A percentile compares a stretch with the other conserved stretches of the same genome.
These are phyloP conservation scores for Talaromyces sp. DNA, from an alignment of 2,329 filamentous ascomycete genomes.

Conservation along the genomic window DNA sequence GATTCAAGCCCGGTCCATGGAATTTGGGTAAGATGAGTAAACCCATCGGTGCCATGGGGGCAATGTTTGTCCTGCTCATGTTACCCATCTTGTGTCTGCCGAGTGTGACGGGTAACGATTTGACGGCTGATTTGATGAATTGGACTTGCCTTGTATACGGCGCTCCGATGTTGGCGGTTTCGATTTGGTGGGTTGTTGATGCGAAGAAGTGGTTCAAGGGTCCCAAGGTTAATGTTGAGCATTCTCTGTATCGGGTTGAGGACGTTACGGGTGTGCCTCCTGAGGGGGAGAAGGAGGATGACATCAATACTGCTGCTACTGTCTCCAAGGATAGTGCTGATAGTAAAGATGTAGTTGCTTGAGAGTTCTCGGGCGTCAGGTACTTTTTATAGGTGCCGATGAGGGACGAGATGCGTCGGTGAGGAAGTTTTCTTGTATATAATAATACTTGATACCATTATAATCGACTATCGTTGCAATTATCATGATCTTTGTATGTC, in stretches of 20 bases:
- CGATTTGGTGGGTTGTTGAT: constrained; percentile 63
- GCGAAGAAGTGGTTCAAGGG: constrained; percentile 70
- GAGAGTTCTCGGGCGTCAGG: neutral
- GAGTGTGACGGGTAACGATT: constrained; percentile 54
- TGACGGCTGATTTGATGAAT: constrained; percentile 60
- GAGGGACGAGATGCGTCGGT: neutral
- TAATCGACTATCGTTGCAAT: neutral
- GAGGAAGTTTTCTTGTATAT: neutral
- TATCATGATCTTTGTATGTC: neutral
- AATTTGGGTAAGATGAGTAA: constrained; percentile 61
- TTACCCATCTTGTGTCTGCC: constrained; percentile 68
- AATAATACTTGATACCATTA: neutral
- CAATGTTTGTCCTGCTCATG: constrained; percentile 63
- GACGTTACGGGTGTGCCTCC: constrained; percentile 4
- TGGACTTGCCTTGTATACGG: constrained; percentile 69
- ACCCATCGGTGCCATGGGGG: constrained; percentile 58
- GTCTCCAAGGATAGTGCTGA: constrained; percentile 2
- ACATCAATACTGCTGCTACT: neutral
- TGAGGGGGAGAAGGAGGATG: constrained; percentile 13
- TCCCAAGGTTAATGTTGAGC: constrained; percentile 66
- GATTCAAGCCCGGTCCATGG: constrained; percentile 68
- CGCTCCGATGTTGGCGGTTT: constrained; percentile 59
- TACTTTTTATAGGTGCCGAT: neutral
- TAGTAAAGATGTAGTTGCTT: neutral
- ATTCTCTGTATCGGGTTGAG: constrained; percentile 35